These are phyloP conservation scores for Omphalea diandra DNA, from an alignment of 441 rosid genomes.

Conservation along the genomic window DNA sequence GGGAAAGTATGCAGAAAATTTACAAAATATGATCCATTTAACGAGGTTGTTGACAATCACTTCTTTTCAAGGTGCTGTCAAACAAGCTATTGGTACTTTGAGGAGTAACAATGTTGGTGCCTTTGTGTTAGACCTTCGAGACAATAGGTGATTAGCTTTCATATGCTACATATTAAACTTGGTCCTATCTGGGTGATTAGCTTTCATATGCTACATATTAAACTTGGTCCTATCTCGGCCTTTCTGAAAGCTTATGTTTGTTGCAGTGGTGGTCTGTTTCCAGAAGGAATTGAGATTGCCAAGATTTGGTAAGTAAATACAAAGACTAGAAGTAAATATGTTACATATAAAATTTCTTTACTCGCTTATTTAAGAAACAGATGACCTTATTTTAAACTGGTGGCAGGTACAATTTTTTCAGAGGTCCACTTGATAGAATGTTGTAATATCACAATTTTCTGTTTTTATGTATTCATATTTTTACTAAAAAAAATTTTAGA, in stretches of 20 bases:
- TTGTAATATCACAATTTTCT: neutral
- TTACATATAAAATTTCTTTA: neutral
- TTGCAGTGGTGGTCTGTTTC: slow-evolving; percentile 95
- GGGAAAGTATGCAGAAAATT: neutral
- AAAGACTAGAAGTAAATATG: neutral
- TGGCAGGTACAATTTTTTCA: neutral
- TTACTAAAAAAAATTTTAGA: neutral
- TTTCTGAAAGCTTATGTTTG: slow-evolving; percentile 44
- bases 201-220: slow-evolving; percentile 23
- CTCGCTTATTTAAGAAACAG: neutral
- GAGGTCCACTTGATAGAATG: neutral
- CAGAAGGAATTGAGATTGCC: slow-evolving; percentile 96
- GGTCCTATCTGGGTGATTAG: slow-evolving; percentile 28
- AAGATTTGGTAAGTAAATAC: slow-evolving; percentile 74
- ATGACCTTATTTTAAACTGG: neutral
- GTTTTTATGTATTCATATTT: neutral
- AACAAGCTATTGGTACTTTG: slow-evolving; percentile 72
- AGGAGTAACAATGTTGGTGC: slow-evolving; percentile 66
- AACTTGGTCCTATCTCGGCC: slow-evolving; percentile 27
- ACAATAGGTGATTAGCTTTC: slow-evolving; percentile 75
- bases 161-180: slow-evolving; percentile 23
- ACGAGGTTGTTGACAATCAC: slow-evolving; percentile 6
- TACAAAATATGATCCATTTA: neutral
- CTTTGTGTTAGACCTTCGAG: slow-evolving; percentile 93
- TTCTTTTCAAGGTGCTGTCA: slow-evolving; percentile 65